phyloP scores from a whole-genome alignment of 495 filamentous ascomycete species.

The Trypethelium eluteriae region DNA sequence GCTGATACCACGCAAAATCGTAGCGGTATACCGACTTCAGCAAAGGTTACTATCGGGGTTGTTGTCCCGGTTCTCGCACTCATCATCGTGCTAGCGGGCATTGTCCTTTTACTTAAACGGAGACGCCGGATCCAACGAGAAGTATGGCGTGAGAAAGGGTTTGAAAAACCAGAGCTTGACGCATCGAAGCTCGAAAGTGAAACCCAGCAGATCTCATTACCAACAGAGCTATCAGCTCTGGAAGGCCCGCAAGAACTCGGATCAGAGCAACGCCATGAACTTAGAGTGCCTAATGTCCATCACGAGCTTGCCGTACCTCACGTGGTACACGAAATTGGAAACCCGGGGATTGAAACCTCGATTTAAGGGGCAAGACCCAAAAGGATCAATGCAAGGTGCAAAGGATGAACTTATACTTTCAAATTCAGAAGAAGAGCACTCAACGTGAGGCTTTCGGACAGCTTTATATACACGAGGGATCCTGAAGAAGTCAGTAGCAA shows the following conservation, averaged over 20 bases:
- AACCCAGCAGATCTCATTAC: neutral
- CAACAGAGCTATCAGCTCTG: neutral
- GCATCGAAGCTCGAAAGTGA: neutral
- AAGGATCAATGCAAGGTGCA: too few species aligned
- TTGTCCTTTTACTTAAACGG: neutral
- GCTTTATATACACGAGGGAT: too few species aligned
- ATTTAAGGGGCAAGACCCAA: too few species aligned
- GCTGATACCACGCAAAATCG: neutral
- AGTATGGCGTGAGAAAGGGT: neutral
- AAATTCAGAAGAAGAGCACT: too few species aligned
- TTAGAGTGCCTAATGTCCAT: neutral
- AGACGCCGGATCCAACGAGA: neutral
- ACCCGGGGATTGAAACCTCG: too few species aligned
- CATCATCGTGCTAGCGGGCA: neutral
- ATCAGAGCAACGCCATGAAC: neutral
- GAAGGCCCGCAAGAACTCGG: neutral
- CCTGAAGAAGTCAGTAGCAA: too few species aligned
- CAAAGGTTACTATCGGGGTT: neutral
- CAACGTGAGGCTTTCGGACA: too few species aligned
- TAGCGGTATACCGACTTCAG: neutral
- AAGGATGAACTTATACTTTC: too few species aligned
- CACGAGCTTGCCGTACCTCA: neutral
- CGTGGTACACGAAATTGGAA: neutral
- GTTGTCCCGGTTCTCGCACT: neutral
- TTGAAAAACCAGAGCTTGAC: neutral